These are phyloP conservation scores for Smittium mucronatum DNA, from an alignment of 371 early-diverging fungal genomes.

Conservation along the genomic window DNA sequence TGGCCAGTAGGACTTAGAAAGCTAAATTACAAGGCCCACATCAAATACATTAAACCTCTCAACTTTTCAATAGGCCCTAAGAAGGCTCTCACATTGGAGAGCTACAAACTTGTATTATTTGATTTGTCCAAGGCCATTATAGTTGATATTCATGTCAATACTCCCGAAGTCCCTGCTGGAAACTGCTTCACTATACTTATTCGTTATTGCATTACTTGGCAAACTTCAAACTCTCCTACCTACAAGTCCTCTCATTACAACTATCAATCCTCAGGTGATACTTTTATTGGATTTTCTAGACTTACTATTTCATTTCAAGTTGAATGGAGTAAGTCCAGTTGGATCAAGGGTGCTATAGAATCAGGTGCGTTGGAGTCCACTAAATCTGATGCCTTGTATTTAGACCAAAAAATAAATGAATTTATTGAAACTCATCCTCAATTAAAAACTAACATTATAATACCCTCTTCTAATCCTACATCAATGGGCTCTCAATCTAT, in stretches of 20 bases:
- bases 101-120: slow-evolving; percentile 40
- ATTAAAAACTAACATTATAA: no score
- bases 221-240: slow-evolving; percentile 34
- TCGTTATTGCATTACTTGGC: slow-evolving; percentile 72
- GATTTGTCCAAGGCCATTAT: slow-evolving; percentile 46
- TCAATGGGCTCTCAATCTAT: no score
- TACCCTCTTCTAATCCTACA: no score
- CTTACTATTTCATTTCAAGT: slow-evolving; percentile 52
- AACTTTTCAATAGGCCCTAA: slow-evolving; percentile 49
- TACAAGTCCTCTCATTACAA: no score
- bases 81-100: slow-evolving; percentile 48
- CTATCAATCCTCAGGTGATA: slow-evolving; percentile 16
- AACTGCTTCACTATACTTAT: slow-evolving; percentile 58
- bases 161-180: slow-evolving; percentile 80
- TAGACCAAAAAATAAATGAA: no score
- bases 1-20: slow-evolving; percentile 26
- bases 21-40: slow-evolving; percentile 15
- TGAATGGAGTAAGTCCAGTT: slow-evolving; percentile 55
- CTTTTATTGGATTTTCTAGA: slow-evolving; percentile 38
- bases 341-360: slow-evolving; percentile 64
- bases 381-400: no score
- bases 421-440: no score
- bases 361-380: no score
- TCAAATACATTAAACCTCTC: slow-evolving; percentile 30
- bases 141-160: slow-evolving; percentile 47